Base-by-base conservation (phyloP, 257 asterid genomes). In the Jacaranda mimosifolia region DNA sequence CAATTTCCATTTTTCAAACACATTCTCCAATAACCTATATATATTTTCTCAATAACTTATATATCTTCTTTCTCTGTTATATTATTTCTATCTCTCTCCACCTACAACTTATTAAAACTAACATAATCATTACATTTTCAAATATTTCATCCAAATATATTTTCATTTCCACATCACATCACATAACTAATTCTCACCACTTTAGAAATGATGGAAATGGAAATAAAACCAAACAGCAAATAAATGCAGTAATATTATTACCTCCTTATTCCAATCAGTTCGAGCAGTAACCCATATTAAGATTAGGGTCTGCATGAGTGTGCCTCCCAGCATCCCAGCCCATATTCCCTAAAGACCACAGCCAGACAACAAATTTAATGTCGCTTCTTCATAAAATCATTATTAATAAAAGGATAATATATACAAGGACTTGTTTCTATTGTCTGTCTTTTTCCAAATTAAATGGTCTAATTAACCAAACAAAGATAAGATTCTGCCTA, bases 221-320 rank as follows among this genome's bases (percentile, higher is more conserved):
- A n/a, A n/a, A n/a, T n/a, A n/a, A n/a, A n/a, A n/a, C n/a, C n/a
- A n/a, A n/a, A n/a, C n/a, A 68, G 0, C 55, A 57, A 38, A 6
- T 2, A 17, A 64, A 39, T 46, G 65, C 38, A 59, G 15, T 6
- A 40, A 21, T n/a, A 43, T 3, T n/a, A 43, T 3, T 73, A 88
- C 92, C 96, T 90, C 96, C 42, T 83, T 84, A 48, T 76, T 73
- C 96, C 96, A 90, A 51, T 90, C 92, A 2, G 92, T 89, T 38
- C 90, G 86, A 36, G 75, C 70, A 8, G 91, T 88, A 43, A 79
- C 72, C 96, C 96, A 90, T 66, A 89, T 19, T 51, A 90, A 74
- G 39, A 90, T 90, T 51, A 88, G 2, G 14, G 96, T 90, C 77
- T 90, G 96, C 80, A 90, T 84, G 55, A 82, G 42, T 19, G 91